These are phyloP conservation scores for Fraxinus xanthoxyloides DNA, from an alignment of 305 asterid species.

Conservation along the genomic window DNA sequence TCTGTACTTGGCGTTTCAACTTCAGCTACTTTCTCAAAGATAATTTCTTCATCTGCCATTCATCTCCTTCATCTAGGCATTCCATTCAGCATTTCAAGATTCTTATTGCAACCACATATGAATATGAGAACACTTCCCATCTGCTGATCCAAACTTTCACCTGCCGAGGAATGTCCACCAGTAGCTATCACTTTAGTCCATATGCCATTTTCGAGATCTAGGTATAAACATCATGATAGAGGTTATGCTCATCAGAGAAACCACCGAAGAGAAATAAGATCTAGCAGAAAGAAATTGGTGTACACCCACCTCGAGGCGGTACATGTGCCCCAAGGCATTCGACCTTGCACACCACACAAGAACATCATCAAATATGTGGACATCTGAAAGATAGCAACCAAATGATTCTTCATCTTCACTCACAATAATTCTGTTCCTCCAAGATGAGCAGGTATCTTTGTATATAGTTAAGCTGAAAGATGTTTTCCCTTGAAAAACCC, in stretches of 20 bases:
- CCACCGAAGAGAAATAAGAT: conserved; percentile 88
- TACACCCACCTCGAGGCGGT: conserved; percentile 97
- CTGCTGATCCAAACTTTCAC: conserved; percentile 73
- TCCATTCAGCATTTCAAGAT: conserved; percentile 89
- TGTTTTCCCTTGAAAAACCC: conserved; percentile 34
- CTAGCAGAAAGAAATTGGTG: conserved; percentile 71
- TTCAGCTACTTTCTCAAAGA: conserved; percentile 88
- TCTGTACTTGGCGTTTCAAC: conserved; percentile 73
- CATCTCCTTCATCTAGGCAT: conserved; percentile 58
- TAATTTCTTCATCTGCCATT: conserved; percentile 59
- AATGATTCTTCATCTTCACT: conserved; percentile 89
- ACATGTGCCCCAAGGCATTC: conserved; percentile 73
- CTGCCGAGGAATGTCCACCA: conserved; percentile 90
- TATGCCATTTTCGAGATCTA: conserved; percentile 31
- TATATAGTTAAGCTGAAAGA: conserved; percentile 38
- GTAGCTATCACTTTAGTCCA: conserved; percentile 76
- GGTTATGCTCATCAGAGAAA: conserved; percentile 61
- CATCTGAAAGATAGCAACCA: conserved; percentile 79
- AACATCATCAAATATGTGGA: conserved; percentile 89
- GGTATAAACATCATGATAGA: conserved; percentile 19
- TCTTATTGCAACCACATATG: conserved; percentile 88
- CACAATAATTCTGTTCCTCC: conserved; percentile 81
- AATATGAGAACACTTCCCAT: conserved; percentile 69
- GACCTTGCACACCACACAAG: conserved; percentile 78
- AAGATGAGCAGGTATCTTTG: conserved; percentile 66